Percentiles rank a stretch among this genome's conserved stretches.
Evolutionary conservation across 306 rosid species (phyloP).

Genomic region (Cajanus cajan): DNA sequence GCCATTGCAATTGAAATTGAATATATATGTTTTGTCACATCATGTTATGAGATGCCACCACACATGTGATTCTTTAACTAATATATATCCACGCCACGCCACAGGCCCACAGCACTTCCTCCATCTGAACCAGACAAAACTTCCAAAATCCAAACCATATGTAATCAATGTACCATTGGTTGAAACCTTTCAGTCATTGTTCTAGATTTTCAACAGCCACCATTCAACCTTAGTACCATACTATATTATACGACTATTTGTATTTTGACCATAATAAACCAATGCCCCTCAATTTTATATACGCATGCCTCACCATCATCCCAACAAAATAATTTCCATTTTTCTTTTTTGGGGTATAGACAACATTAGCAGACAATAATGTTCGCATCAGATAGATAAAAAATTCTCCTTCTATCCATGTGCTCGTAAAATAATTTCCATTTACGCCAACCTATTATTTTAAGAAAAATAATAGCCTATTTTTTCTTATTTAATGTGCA

Average conservation of each 20-base stretch:
- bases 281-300: constrained; percentile 5
- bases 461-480: no score
- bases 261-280: constrained; percentile 33
- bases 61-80: neutral
- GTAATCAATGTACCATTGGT: neutral
- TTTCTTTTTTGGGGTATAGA: no score
- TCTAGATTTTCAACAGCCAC: constrained; percentile 28
- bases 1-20: neutral
- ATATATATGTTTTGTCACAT: neutral
- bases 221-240: constrained; percentile 20
- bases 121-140: neutral
- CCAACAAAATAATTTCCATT: neutral
- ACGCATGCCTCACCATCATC: neutral
- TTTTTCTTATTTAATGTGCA: neutral
- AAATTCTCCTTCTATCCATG: no score
- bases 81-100: neutral
- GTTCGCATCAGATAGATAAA: no score
- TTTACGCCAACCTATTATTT: neutral
- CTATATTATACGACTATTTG: neutral
- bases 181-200: neutral
- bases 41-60: neutral
- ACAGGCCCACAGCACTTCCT: neutral
- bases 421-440: neutral
- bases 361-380: no score
- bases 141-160: neutral